Evolutionary conservation across 257 asterid genomes (phyloP).

Genomic region (Parsonsia alboflavescens): DNA sequence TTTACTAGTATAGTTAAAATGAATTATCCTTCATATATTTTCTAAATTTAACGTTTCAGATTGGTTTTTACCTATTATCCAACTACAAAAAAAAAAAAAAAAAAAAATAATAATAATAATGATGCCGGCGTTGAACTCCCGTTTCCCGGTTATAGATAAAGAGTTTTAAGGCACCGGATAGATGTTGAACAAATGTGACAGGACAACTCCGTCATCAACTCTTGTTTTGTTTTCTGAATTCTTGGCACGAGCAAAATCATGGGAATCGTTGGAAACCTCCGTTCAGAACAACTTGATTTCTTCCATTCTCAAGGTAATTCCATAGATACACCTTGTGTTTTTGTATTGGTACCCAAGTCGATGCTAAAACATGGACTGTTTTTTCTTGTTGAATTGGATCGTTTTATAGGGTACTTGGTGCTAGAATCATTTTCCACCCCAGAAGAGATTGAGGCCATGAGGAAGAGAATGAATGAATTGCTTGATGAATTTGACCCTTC

Average conservation of each 20-base stretch:
- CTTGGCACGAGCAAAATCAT: conserved; percentile 11
- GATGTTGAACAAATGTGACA: too few species aligned
- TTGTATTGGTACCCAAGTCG: neutral
- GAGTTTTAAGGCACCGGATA: too few species aligned
- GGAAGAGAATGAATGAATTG: conserved; percentile 59
- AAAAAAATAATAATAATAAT: too few species aligned
- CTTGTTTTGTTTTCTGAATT: neutral
- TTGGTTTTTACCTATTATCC: too few species aligned
- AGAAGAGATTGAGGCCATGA: conserved; percentile 56
- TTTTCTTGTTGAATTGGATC: too few species aligned
- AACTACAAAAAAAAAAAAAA: too few species aligned
- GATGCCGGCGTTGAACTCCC: too few species aligned
- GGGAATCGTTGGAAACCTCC: conserved; percentile 31
- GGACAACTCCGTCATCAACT: too few species aligned
- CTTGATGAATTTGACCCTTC: conserved; percentile 71
- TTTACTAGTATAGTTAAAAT: too few species aligned
- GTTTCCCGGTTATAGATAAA: too few species aligned
- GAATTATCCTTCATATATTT: neutral
- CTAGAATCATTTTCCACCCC: conserved; percentile 65
- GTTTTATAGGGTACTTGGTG: conserved; percentile 57
- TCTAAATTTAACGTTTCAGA: too few species aligned
- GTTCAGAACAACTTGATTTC: conserved; percentile 28
- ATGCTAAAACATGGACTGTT: neutral
- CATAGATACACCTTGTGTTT: neutral
- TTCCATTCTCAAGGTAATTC: conserved; percentile 37